Evolutionary conservation across 108 stramenopile species (phyloP).

Genomic region (Cyclotella distinguenda): DNA sequence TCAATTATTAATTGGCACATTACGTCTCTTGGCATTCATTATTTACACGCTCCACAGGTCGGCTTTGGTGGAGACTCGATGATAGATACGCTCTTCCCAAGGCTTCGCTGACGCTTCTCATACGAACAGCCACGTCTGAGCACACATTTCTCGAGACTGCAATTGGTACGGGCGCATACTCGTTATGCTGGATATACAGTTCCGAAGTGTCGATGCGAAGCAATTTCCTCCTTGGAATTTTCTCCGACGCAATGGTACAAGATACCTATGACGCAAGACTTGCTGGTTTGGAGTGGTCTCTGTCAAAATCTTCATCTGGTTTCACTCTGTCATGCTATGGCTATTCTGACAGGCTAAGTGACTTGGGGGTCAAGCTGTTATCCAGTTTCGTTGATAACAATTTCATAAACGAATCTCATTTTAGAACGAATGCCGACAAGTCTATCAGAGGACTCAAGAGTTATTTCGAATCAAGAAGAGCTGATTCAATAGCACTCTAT

Average conservation of each 20-base stretch:
- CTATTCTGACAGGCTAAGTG: slow-evolving; percentile 75
- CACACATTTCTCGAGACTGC: slow-evolving; percentile 24
- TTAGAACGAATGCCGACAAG: slow-evolving; percentile 68
- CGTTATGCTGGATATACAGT: slow-evolving; percentile 53
- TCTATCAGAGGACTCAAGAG: slow-evolving; percentile 54
- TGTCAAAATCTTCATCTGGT: slow-evolving; percentile 65
- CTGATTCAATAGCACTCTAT: slow-evolving; percentile 69
- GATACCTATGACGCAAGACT: slow-evolving; percentile 83
- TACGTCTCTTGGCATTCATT: background rate
- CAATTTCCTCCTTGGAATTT: slow-evolving; percentile 58
- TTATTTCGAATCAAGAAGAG: slow-evolving; percentile 69
- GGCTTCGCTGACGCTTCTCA: slow-evolving; percentile 56
- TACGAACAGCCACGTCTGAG: slow-evolving; percentile 60
- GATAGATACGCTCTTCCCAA: slow-evolving; percentile 86
- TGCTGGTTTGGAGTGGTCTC: slow-evolving; percentile 70
- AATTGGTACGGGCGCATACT: slow-evolving; percentile 9
- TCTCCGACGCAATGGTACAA: slow-evolving; percentile 71
- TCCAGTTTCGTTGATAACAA: slow-evolving; percentile 34
- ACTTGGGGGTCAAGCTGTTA: slow-evolving; percentile 62
- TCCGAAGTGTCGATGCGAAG: slow-evolving; percentile 46
- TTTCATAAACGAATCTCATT: slow-evolving; percentile 57
- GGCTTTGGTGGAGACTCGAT: slow-evolving; percentile 86
- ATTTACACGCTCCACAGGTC: slow-evolving; percentile 11
- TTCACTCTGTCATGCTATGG: slow-evolving; percentile 66
- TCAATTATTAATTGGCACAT: no score